Conservation (phyloP, 2,329 filamentous ascomycete genomes). For the Colletotrichum limetticola region DNA sequence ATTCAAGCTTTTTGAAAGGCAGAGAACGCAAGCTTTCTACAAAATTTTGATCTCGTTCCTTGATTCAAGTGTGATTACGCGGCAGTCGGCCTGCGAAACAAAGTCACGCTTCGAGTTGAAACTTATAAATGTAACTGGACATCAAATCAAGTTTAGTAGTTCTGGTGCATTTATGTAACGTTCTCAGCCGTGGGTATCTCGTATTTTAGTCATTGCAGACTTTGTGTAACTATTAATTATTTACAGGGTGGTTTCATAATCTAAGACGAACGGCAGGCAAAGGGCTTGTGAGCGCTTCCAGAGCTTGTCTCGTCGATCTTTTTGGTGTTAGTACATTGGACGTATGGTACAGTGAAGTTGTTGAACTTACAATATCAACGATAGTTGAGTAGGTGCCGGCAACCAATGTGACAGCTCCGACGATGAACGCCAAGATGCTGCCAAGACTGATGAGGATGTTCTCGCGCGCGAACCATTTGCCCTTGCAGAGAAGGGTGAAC, state of each 20-base stretch:
- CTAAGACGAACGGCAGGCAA: constrained; percentile 28
- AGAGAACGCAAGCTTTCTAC: too few relatives aligned
- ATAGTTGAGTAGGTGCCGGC: constrained; percentile 44
- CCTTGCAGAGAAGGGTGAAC: constrained; percentile 32
- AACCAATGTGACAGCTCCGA: constrained; percentile 41
- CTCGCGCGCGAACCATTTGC: constrained; percentile 39
- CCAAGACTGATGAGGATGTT: constrained; percentile 41
- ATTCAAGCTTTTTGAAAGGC: too few relatives aligned
- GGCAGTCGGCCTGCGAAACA: too few relatives aligned
- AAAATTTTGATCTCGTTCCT: too few relatives aligned
- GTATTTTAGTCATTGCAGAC: neutral
- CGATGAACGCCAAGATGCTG: constrained; percentile 41
- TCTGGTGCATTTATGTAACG: neutral
- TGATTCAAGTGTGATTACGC: too few relatives aligned
- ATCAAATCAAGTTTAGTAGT: neutral
- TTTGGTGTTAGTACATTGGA: neutral
- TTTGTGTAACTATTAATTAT: neutral
- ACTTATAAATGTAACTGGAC: neutral
- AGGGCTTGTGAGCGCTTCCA: constrained; percentile 31
- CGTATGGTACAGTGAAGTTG: neutral
- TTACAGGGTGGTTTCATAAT: neutral
- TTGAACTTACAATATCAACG: constrained; percentile 42
- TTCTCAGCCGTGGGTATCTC: constrained; percentile 15
- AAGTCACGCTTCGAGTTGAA: neutral
- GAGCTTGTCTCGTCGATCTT: constrained; percentile 37